These are phyloP conservation scores for Cercospora berteroae DNA, from an alignment of 2,329 filamentous ascomycete species.

Conservation along the genomic window DNA sequence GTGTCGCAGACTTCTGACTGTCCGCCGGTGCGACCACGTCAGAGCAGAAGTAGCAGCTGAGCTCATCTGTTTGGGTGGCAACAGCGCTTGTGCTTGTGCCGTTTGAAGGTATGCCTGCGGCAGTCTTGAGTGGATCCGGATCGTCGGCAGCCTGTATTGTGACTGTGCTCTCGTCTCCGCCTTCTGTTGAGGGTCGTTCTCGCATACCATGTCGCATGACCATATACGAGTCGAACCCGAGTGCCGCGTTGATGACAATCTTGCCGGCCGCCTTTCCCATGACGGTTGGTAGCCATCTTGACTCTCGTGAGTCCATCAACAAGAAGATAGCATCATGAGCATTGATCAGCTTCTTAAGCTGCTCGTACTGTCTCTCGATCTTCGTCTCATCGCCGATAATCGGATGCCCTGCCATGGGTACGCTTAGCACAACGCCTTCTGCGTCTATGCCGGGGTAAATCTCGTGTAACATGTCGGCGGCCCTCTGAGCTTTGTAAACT, in stretches of 20 bases:
- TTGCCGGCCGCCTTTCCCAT: slow-evolving; percentile 93
- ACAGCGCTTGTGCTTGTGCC: slow-evolving; percentile 4
- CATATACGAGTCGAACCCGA: slow-evolving; percentile 95
- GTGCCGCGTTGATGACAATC: slow-evolving; percentile 92
- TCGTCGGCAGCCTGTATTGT: slow-evolving; percentile 26
- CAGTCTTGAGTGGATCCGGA: slow-evolving; percentile 22
- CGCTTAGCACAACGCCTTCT: slow-evolving; percentile 74
- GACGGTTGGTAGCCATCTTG: slow-evolving; percentile 89
- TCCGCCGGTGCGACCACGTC: slow-evolving; percentile 93
- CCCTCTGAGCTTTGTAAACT: slow-evolving; percentile 75
- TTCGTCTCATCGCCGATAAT: slow-evolving; percentile 66
- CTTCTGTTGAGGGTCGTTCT: slow-evolving; percentile 16
- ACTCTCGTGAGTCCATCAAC: slow-evolving; percentile 98
- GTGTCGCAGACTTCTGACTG: slow-evolving; percentile 89
- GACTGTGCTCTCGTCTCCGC: slow-evolving; percentile 26
- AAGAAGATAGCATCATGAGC: slow-evolving; percentile 90
- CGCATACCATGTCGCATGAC: slow-evolving; percentile 91
- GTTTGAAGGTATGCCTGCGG: slow-evolving; percentile 25
- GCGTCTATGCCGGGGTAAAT: slow-evolving; percentile 91
- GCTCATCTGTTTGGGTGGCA: slow-evolving; percentile 49
- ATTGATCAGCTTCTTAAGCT: slow-evolving; percentile 70
- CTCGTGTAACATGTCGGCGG: slow-evolving; percentile 73
- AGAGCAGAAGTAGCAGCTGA: slow-evolving; percentile 98
- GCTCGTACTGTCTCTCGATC: slow-evolving; percentile 71
- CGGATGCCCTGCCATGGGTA: slow-evolving; percentile 94